phyloP scores from a whole-genome alignment of 192 early-diverging fungal species.

The Backusella tuberculispora region DNA sequence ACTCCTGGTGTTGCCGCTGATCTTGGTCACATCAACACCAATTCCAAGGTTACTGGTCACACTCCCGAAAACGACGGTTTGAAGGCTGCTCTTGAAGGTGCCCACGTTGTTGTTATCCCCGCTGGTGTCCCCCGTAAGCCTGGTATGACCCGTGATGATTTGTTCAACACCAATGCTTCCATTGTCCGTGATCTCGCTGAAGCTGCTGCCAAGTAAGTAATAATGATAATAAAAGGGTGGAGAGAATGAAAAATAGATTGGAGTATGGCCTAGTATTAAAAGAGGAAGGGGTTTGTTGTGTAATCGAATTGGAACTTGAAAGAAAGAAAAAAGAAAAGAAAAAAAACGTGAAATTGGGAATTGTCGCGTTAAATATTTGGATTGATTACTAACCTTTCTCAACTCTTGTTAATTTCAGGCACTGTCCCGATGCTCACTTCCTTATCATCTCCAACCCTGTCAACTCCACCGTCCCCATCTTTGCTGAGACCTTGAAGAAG shows the following conservation, averaged over 20 bases:
- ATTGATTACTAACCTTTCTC: background rate
- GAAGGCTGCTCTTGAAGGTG: constrained; percentile 37
- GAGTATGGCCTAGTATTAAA: background rate
- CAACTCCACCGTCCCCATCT: constrained; percentile 95
- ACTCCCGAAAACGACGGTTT: constrained; percentile 62
- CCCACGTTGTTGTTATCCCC: constrained; percentile 81
- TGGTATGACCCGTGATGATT: constrained; percentile 97
- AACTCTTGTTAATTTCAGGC: background rate
- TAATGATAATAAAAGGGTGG: constrained; percentile 19
- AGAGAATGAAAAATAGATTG: background rate
- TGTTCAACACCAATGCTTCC: constrained; percentile 97
- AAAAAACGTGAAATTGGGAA: too few relatives aligned
- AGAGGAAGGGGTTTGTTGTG: too few relatives aligned
- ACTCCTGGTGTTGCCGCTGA: constrained; percentile 97
- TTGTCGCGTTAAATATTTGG: too few relatives aligned
- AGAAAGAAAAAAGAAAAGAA: too few relatives aligned
- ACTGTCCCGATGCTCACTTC: constrained; percentile 33
- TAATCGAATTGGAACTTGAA: too few relatives aligned
- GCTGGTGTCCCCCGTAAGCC: constrained; percentile 98
- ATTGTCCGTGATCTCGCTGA: constrained; percentile 83
- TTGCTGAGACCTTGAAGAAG: constrained; percentile 89
- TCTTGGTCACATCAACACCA: constrained; percentile 89
- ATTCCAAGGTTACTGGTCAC: constrained; percentile 73
- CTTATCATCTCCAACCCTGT: constrained; percentile 92
- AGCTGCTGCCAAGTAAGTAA: constrained; percentile 74